Conservation (phyloP, 2,329 filamentous ascomycete genomes). For the Juglanconis sp. region DNA sequence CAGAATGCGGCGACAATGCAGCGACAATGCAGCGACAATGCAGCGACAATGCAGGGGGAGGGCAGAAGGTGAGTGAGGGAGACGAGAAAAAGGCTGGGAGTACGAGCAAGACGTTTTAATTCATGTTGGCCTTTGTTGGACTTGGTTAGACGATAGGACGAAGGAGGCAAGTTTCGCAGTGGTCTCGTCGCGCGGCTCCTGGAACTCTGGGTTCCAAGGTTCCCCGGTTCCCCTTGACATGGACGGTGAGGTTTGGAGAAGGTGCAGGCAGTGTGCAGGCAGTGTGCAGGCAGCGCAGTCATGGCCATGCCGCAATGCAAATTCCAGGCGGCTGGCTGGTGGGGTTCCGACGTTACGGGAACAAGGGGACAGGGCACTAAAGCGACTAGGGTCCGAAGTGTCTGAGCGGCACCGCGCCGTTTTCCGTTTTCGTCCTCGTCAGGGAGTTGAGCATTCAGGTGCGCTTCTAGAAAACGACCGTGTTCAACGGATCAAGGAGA, state of each 20-base stretch:
- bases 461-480: not conserved
- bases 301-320: not conserved
- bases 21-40: not conserved
- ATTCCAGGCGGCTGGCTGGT: not conserved
- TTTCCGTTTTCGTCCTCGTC: too few relatives aligned
- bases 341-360: not conserved
- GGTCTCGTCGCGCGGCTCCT: not conserved
- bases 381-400: too few relatives aligned
- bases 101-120: not conserved
- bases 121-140: not conserved
- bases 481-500: too few relatives aligned
- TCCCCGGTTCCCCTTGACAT: not conserved
- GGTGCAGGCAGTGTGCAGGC: too few relatives aligned
- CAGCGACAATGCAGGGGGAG: not conserved
- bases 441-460: not conserved
- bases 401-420: not conserved
- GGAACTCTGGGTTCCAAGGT: not conserved
- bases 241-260: not conserved
- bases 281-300: too few relatives aligned
- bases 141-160: not conserved
- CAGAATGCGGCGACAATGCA: too few relatives aligned
- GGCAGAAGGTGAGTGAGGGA: not conserved
- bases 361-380: not conserved
- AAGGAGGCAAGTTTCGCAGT: not conserved
- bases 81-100: not conserved